Evolutionary conservation across 768 basidiomycete genomes (phyloP).

Genomic region (Suillus sp.): DNA sequence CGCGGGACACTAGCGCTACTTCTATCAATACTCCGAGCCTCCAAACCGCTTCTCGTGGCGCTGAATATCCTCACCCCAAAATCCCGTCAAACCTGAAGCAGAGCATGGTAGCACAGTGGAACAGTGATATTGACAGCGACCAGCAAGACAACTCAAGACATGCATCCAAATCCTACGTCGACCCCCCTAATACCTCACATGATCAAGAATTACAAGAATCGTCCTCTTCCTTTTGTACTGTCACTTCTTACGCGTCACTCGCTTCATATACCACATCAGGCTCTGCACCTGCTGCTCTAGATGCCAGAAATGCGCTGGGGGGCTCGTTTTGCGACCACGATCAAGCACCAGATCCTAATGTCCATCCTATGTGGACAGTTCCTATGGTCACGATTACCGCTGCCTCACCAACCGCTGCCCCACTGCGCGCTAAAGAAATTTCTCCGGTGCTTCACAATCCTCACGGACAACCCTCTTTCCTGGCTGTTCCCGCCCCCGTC

Average conservation of each 20-base stretch:
- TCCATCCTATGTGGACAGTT: constrained; percentile 34
- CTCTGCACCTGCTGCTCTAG: neutral
- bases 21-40: neutral
- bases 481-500: neutral
- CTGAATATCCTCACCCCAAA: neutral
- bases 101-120: neutral
- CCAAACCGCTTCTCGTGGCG: neutral
- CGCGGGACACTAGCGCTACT: neutral
- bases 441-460: constrained; percentile 6
- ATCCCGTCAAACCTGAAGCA: neutral
- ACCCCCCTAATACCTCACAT: neutral
- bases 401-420: neutral
- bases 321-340: too few species aligned
- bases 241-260: constrained; percentile 10
- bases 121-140: neutral
- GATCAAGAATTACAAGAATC: constrained; percentile 6
- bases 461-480: neutral
- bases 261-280: constrained; percentile 1
- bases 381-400: constrained; percentile 28
- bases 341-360: neutral
- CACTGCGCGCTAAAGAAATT: neutral
- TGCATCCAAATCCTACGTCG: neutral
- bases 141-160: neutral
- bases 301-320: neutral
- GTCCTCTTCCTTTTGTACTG: constrained; percentile 3